These are phyloP conservation scores for Ramularia collo-cygni DNA, from an alignment of 2,329 filamentous ascomycete genomes.

Conservation along the genomic window DNA sequence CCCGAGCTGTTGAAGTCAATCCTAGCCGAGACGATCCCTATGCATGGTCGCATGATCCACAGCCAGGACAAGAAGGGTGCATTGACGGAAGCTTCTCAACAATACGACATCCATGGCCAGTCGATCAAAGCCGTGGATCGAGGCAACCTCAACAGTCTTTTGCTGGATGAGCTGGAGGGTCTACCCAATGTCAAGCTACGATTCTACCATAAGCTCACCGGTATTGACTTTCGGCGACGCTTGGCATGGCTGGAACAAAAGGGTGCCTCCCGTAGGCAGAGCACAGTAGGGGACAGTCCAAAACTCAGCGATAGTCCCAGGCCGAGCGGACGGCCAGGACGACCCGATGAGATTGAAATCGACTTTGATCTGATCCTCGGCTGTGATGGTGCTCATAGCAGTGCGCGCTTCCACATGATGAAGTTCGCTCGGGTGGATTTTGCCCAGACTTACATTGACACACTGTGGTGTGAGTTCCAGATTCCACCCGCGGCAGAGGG, in stretches of 20 bases:
- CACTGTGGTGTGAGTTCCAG: slow-evolving; percentile 92
- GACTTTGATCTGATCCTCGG: slow-evolving; percentile 90
- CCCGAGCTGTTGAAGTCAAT: slow-evolving; percentile 65
- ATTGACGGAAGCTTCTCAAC: slow-evolving; percentile 71
- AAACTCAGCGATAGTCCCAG: slow-evolving; percentile 17
- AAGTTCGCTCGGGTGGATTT: slow-evolving; percentile 89
- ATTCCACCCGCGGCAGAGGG: slow-evolving; percentile 51
- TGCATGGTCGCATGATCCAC: slow-evolving; percentile 97
- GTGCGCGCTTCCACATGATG: slow-evolving; percentile 89
- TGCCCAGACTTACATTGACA: slow-evolving; percentile 90
- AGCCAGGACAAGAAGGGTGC: slow-evolving; percentile 57
- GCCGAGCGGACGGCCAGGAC: slow-evolving; percentile 15
- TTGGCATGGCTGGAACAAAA: slow-evolving; percentile 78
- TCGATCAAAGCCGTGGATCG: slow-evolving; percentile 82
- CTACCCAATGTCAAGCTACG: slow-evolving; percentile 85
- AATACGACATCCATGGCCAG: slow-evolving; percentile 82
- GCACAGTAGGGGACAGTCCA: slow-evolving; percentile 7
- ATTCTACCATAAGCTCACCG: slow-evolving; percentile 90
- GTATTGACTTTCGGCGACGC: slow-evolving; percentile 71
- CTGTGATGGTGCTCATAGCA: slow-evolving; percentile 90
- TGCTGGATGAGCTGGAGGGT: slow-evolving; percentile 75
- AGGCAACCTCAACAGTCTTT: slow-evolving; percentile 69
- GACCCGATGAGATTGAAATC: slow-evolving; percentile 63
- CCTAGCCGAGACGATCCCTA: slow-evolving; percentile 74
- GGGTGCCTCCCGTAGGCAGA: slow-evolving; percentile 15